Base-by-base conservation (phyloP, 208 protist species). In the Strigomonas galati region DNA sequence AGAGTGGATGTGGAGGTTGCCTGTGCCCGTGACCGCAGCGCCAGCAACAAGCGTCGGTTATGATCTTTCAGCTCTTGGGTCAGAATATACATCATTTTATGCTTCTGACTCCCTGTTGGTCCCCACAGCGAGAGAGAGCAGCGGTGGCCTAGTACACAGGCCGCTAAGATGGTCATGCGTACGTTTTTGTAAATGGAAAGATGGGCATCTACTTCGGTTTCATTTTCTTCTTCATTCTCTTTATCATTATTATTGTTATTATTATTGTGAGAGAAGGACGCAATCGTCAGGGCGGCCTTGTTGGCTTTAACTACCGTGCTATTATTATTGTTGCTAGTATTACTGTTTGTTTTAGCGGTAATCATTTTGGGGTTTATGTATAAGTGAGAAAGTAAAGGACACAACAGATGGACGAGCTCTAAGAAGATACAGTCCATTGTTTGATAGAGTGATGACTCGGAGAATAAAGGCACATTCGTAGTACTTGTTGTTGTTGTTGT, bases 241-340 rank as follows among this genome's bases (percentile, higher is more conserved):
- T 48, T 17, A 48, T 48, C 17, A 48, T 48, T 48, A 48, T 48
- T 48, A 48, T 48, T 48, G 10, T 48, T 48, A 48, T 48, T 10
- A 48, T 48, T n/a, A 48, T 48, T 10, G 43, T 48, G 43, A 48
- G 17, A n/a, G 14, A 48, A 10, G 10, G 17, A 48, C 17, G 43
- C 10, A 48, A 48, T 17, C 14, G 43, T n/a, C 10, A 48, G 43
- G 17, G 43, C 14, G 10, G 14, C 43, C 14, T 10, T 48, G 17
- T 10, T n/a, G 43, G 43, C 10, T n/a, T 48, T n/a, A n/a, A 48
- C 43, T n/a, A n/a, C 17, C 43, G 14, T n/a, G 43, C 17, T 48
- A 17, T 48, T 17, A 48, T 10, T 17, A 48, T 48, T 48, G 17
- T 48, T 48, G 17, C 17, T 48, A 48, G 10, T 48, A n/a, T 48